These are phyloP conservation scores for Choiromyces venosus DNA, from an alignment of 495 filamentous ascomycete species.

Conservation along the genomic window DNA sequence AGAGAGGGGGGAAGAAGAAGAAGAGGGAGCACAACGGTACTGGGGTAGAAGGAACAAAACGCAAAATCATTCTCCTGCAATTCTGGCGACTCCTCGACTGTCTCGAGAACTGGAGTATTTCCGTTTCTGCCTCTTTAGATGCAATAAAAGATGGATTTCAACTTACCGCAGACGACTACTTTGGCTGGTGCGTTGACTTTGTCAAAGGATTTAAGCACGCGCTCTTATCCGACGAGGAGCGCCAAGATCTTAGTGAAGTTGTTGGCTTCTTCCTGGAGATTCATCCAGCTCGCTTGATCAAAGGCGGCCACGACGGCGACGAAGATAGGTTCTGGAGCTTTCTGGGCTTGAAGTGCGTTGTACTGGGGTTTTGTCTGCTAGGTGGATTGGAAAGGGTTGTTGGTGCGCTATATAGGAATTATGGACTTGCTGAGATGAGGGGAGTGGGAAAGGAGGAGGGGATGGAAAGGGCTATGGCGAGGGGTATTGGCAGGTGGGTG, in stretches of 20 bases:
- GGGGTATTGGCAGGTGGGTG: conserved; percentile 50
- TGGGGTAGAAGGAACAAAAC: not conserved
- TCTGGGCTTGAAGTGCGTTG: not conserved
- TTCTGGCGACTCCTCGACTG: not conserved
- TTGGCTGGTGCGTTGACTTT: not conserved
- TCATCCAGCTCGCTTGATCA: not conserved
- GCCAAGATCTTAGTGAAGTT: not conserved
- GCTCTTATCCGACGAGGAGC: not conserved
- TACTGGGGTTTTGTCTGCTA: not conserved
- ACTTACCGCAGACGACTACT: not conserved
- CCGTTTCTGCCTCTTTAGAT: not conserved
- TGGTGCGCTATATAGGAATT: not conserved
- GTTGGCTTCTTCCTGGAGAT: not conserved
- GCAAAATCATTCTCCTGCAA: not conserved
- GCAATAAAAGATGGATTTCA: not conserved
- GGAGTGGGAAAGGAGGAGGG: conserved; percentile 64
- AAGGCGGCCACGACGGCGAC: not conserved
- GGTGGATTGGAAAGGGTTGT: not conserved
- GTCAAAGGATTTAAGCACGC: not conserved
- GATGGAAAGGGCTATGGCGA: conserved; percentile 64
- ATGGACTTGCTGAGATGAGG: conserved; percentile 56
- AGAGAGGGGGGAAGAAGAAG: not conserved
- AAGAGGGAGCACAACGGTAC: not conserved
- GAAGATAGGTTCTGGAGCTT: not conserved
- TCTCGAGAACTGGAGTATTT: not conserved